These are phyloP conservation scores for Lactarius evosmus DNA, from an alignment of 768 basidiomycete species.

Conservation along the genomic window DNA sequence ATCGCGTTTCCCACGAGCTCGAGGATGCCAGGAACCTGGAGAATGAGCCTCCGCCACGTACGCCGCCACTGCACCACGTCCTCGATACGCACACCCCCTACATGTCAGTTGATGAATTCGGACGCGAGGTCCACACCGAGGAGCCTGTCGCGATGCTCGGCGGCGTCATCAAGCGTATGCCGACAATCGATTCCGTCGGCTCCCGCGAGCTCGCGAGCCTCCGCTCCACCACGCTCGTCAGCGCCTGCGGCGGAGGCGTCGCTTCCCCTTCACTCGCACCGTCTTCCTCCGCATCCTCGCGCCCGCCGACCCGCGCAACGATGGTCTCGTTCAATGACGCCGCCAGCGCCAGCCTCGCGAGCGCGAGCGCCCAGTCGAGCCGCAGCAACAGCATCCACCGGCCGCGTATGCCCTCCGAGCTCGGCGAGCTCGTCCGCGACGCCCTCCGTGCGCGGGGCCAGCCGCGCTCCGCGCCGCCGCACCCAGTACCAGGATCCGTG, in stretches of 20 bases:
- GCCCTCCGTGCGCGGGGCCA: constrained; percentile 13
- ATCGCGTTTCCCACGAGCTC: constrained; percentile 51
- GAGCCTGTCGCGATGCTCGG: constrained; percentile 60
- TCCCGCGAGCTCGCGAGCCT: constrained; percentile 50
- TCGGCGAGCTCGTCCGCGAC: constrained; percentile 24
- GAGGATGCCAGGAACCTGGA: constrained; percentile 45
- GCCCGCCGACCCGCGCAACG: constrained; percentile 25
- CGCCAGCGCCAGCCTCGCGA: constrained; percentile 16
- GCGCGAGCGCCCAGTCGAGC: constrained; percentile 19
- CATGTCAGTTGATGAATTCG: constrained; percentile 44
- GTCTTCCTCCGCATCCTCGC: constrained; percentile 18
- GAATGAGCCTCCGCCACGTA: constrained; percentile 14
- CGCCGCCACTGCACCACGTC: constrained; percentile 23
- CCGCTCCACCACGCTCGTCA: constrained; percentile 19
- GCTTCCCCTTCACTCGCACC: constrained; percentile 3
- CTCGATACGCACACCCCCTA: constrained; percentile 30
- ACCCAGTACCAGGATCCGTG: neutral
- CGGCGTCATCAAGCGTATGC: constrained; percentile 66
- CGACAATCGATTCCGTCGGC: constrained; percentile 76
- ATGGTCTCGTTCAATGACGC: constrained; percentile 20
- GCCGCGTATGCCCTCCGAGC: constrained; percentile 18
- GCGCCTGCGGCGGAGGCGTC: neutral
- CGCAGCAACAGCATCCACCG: constrained; percentile 24
- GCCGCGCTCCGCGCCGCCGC: constrained; percentile 2
- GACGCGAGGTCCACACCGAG: constrained; percentile 39